These are phyloP conservation scores for Microthlaspi erraticum DNA, from an alignment of 345 rosid genomes.

Conservation along the genomic window DNA sequence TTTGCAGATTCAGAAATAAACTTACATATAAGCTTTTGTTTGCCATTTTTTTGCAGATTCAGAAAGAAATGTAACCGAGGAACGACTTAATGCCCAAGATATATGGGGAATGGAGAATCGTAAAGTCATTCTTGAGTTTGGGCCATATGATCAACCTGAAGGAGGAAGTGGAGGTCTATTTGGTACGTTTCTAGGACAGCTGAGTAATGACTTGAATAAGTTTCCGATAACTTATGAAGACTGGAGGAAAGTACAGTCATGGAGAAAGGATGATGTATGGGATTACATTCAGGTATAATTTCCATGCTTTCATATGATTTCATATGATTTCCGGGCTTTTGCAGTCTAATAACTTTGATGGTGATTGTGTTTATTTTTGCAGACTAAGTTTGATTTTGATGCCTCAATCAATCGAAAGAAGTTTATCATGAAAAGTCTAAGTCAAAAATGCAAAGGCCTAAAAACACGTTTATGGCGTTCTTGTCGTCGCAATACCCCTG, in stretches of 20 bases:
- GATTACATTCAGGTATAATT: background rate
- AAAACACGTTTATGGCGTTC: background rate
- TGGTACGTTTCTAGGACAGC: background rate
- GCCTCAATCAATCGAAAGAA: background rate
- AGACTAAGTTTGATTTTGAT: background rate
- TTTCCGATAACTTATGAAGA: background rate
- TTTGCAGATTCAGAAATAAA: too few species aligned
- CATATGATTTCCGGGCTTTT: too few species aligned
- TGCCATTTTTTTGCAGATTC: background rate
- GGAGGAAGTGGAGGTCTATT: constrained; percentile 4
- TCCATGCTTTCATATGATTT: too few species aligned
- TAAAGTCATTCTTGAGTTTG: background rate
- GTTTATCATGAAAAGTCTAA: constrained; percentile 17
- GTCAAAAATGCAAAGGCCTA: background rate
- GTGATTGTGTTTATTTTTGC: background rate
- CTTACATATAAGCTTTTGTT: too few species aligned
- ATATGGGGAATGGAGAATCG: background rate
- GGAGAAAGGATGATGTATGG: background rate
- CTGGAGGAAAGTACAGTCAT: background rate
- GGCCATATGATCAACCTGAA: background rate
- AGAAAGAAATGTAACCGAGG: background rate
- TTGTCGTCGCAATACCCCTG: background rate
- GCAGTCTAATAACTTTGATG: too few species aligned
- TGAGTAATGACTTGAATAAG: background rate
- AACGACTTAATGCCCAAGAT: background rate